Conservation (phyloP, 2,329 filamentous ascomycete genomes). For the Phaeosphaeriaceae sp. region DNA sequence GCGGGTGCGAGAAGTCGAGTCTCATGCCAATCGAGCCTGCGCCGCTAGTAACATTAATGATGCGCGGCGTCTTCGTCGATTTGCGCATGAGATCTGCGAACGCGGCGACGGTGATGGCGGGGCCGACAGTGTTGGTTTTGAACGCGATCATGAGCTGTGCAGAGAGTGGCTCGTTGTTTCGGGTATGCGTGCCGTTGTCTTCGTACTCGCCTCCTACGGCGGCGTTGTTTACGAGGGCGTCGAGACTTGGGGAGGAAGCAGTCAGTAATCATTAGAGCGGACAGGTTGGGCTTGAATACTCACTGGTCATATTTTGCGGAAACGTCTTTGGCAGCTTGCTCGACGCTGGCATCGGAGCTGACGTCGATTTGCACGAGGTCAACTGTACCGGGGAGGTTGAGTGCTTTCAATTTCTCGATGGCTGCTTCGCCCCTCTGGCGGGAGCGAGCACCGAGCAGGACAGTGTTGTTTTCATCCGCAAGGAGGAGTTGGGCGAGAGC, state of each 20-base stretch:
- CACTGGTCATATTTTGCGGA: conserved; percentile 30
- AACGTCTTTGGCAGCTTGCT: conserved; percentile 39
- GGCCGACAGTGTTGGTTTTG: conserved; percentile 28
- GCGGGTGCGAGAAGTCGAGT: conserved; percentile 23
- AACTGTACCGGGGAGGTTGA: conserved; percentile 29
- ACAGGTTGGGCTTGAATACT: neutral
- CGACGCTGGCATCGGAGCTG: conserved; percentile 50
- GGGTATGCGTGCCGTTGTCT: conserved; percentile 5
- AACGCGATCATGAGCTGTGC: conserved; percentile 28
- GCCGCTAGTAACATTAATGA: conserved; percentile 43
- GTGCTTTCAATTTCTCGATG: conserved; percentile 26
- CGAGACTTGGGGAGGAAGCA: conserved; percentile 20
- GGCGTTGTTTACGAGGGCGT: conserved; percentile 50
- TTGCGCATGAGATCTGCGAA: conserved; percentile 24
- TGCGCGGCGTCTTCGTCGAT: conserved; percentile 21
- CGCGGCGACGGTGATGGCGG: conserved; percentile 9
- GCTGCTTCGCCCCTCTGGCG: conserved; percentile 31
- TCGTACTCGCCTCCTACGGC: conserved; percentile 22
- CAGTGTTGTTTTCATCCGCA: conserved; percentile 36
- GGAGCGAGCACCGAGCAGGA: conserved; percentile 26
- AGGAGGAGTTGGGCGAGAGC: conserved; percentile 51
- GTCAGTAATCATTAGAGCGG: neutral
- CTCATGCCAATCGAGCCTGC: conserved; percentile 38
- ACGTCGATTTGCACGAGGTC: conserved; percentile 52
- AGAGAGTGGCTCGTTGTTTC: neutral